phyloP scores from a whole-genome alignment of 1,284 basidiomycete species.

The Serendipita sp. region DNA sequence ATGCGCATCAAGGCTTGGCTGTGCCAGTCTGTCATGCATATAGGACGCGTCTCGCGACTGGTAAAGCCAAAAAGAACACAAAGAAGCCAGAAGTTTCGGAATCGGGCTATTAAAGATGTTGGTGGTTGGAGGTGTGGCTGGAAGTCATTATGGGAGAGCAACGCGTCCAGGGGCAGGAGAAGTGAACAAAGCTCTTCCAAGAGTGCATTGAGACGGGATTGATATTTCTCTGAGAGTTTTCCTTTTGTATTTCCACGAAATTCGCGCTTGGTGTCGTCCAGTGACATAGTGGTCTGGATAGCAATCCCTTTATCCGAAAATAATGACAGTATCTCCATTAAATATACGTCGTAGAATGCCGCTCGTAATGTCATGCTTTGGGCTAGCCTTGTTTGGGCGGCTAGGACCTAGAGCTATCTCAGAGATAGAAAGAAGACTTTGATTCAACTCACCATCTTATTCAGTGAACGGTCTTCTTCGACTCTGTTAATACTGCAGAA shows the following conservation, averaged over 20 bases:
- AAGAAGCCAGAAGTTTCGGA: conserved; percentile 92
- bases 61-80: conserved; percentile 74
- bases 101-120: conserved; percentile 60
- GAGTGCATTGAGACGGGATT: conserved; percentile 34
- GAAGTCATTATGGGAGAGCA: conserved; percentile 67
- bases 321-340: conserved; percentile 73
- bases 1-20: conserved; percentile 66
- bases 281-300: conserved; percentile 59
- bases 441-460: conserved; percentile 50
- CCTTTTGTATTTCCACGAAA: conserved; percentile 28
- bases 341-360: conserved; percentile 64
- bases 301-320: conserved; percentile 87
- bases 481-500: conserved; percentile 80
- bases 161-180: conserved; percentile 78
- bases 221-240: too few species aligned
- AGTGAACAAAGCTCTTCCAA: conserved; percentile 75
- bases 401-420: conserved; percentile 41
- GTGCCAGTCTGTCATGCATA: conserved; percentile 59
- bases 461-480: conserved; percentile 70
- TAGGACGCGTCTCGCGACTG: conserved; percentile 29
- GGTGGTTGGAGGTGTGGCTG: conserved; percentile 46
- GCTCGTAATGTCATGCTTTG: conserved; percentile 58
- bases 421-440: conserved; percentile 1
- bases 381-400: conserved; percentile 77
- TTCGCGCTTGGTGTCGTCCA: conserved; percentile 11